These are phyloP conservation scores for Blastobotrys buckinghamii DNA, from an alignment of 1,139 yeast species.

Conservation along the genomic window DNA sequence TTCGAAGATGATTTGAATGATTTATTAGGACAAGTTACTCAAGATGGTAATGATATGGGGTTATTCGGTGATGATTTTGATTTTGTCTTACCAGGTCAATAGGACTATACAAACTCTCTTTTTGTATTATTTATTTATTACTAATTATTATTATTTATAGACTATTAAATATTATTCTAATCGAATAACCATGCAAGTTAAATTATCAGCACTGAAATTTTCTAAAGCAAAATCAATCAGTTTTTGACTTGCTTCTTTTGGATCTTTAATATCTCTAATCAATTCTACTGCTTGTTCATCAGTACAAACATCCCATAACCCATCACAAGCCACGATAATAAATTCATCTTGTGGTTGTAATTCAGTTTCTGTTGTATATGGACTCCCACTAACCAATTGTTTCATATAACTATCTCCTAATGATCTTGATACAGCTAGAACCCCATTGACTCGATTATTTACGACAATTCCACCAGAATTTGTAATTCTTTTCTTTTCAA, in stretches of 20 bases:
- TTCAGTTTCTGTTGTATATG: conserved; percentile 87
- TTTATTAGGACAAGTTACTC: conserved; percentile 17
- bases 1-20: conserved; percentile 19
- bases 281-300: conserved; percentile 77
- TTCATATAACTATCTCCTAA: conserved; percentile 95
- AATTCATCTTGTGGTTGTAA: conserved; percentile 62
- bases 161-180: conserved; percentile 16
- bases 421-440: conserved; percentile 89
- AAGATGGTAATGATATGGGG: conserved; percentile 15
- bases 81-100: conserved; percentile 16
- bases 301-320: conserved; percentile 87
- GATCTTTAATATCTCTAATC: conserved; percentile 50
- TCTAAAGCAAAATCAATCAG: conserved; percentile 75
- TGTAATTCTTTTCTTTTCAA: conserved; percentile 71
- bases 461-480: conserved; percentile 80
- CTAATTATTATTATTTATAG: background rate
- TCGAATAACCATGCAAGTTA: conserved; percentile 83
- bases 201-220: conserved; percentile 80
- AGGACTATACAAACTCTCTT: no score
- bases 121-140: background rate
- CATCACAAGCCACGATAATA: conserved; percentile 87
- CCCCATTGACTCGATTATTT: conserved; percentile 92
- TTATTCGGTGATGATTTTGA: conserved; percentile 28
- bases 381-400: conserved; percentile 80
- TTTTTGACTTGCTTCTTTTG: conserved; percentile 61